A percentile compares a stretch with the other conserved stretches of the same genome.
phyloP scores from a whole-genome alignment of 257 asterid genomes.

The Primulina huaijiensis region DNA sequence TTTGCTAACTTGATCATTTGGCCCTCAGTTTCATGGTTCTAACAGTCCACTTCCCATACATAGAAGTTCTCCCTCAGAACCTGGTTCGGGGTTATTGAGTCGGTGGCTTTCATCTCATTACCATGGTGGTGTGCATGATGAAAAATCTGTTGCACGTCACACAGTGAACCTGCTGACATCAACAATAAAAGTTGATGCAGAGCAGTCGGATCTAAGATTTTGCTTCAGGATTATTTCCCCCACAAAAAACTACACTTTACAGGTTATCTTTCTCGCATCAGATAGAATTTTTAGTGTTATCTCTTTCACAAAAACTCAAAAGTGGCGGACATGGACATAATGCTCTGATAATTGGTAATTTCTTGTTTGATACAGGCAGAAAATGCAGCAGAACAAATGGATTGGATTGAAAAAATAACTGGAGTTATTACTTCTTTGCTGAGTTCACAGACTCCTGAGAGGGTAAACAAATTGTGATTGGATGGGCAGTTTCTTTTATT shows the following conservation, averaged over 20 bases:
- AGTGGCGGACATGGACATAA: slow-evolving; percentile 12
- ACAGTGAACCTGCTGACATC: slow-evolving; percentile 81
- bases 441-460: slow-evolving; percentile 63
- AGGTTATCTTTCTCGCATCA: slow-evolving; percentile 39
- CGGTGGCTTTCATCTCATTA: slow-evolving; percentile 92
- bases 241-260: slow-evolving; percentile 73
- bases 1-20: slow-evolving; percentile 31
- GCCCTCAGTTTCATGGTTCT: slow-evolving; percentile 52
- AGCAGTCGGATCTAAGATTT: slow-evolving; percentile 75
- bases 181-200: slow-evolving; percentile 75
- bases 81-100: slow-evolving; percentile 68
- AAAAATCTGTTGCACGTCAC: slow-evolving; percentile 69
- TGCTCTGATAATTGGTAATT: slow-evolving; percentile 16
- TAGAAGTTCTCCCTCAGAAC: slow-evolving; percentile 55
- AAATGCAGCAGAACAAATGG: slow-evolving; percentile 70
- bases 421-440: slow-evolving; percentile 79
- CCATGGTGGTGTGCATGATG: slow-evolving; percentile 80
- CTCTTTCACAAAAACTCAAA: slow-evolving; percentile 10
- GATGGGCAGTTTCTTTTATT: not conserved
- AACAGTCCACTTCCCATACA: slow-evolving; percentile 42
- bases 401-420: slow-evolving; percentile 84
- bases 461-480: slow-evolving; percentile 43
- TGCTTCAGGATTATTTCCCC: slow-evolving; percentile 91
- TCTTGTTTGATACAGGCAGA: slow-evolving; percentile 61
- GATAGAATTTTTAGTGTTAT: slow-evolving; percentile 1